These are phyloP conservation scores for Silybum marianum DNA, from an alignment of 129 eudicot species.

Conservation along the genomic window DNA sequence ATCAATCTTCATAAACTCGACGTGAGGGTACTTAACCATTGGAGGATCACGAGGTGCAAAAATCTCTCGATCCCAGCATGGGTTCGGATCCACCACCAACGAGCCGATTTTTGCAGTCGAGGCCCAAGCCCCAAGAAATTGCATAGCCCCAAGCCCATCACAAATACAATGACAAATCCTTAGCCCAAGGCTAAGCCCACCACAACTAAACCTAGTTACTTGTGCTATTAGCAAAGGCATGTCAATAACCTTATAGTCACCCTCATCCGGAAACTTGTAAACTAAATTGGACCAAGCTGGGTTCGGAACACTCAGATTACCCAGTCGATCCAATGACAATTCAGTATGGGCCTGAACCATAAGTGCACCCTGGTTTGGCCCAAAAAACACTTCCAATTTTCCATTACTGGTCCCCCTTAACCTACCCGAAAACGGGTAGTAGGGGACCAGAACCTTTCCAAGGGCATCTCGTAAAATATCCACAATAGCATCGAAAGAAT, in stretches of 20 bases:
- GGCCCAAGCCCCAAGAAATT: conserved; percentile 84
- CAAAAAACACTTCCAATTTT: conserved; percentile 78
- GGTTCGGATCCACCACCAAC: conserved; percentile 53
- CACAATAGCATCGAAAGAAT: conserved; percentile 21
- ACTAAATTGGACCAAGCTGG: conserved; percentile 78
- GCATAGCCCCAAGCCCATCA: conserved; percentile 98
- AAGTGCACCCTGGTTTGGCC: conserved; percentile 74
- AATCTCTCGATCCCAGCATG: conserved; percentile 84
- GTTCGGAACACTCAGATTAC: conserved; percentile 75
- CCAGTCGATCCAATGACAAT: conserved; percentile 50
- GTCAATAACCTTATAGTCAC: conserved; percentile 70
- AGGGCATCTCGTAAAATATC: conserved; percentile 57
- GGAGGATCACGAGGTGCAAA: conserved; percentile 76
- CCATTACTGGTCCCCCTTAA: conserved; percentile 61
- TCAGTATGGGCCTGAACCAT: conserved; percentile 74
- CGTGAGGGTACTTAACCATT: conserved; percentile 55
- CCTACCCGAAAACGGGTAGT: conserved; percentile 90
- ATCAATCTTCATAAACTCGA: conserved; percentile 66
- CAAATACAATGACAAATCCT: conserved; percentile 92
- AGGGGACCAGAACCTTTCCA: conserved; percentile 71
- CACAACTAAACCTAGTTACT: conserved; percentile 75
- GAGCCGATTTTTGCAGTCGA: conserved; percentile 62
- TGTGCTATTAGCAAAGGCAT: conserved; percentile 93
- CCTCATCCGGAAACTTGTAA: conserved; percentile 69
- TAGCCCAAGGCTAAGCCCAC: conserved; percentile 92